These are phyloP conservation scores for Kokia cookei DNA, from an alignment of 441 rosid species.

Conservation along the genomic window DNA sequence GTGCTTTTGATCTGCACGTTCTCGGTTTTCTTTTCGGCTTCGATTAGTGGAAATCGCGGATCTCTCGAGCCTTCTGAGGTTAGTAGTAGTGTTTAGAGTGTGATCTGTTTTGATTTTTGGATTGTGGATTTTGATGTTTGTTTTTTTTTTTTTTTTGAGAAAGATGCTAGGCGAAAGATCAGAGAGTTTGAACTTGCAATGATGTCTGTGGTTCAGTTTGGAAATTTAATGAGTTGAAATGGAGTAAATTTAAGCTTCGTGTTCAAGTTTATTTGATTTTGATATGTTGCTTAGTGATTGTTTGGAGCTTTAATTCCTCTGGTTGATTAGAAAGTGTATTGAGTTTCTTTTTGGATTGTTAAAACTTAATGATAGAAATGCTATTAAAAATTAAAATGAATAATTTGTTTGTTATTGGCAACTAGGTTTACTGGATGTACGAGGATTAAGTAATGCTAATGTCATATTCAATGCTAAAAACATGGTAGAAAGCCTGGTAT, in stretches of 20 bases:
- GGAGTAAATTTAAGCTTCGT: neutral
- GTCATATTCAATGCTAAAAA: neutral
- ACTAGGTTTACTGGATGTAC: neutral
- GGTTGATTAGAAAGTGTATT: neutral
- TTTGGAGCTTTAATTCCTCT: neutral
- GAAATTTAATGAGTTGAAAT: neutral
- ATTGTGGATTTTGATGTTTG: conserved; percentile 1
- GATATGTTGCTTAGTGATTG: neutral
- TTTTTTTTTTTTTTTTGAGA: conserved; percentile 8
- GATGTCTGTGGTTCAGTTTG: neutral
- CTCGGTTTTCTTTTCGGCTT: conserved; percentile 48
- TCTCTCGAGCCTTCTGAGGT: conserved; percentile 54
- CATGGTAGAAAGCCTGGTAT: neutral
- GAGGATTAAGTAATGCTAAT: neutral
- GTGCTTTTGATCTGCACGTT: conserved; percentile 77
- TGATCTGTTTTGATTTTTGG: neutral
- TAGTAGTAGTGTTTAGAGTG: neutral
- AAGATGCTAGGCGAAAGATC: neutral
- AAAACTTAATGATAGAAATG: neutral
- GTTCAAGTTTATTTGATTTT: neutral
- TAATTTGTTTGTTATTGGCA: neutral
- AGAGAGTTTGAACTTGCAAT: neutral
- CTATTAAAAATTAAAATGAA: neutral
- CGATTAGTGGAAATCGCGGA: conserved; percentile 36
- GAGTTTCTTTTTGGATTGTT: neutral